phyloP scores from a whole-genome alignment of 2,329 filamentous ascomycete genomes.

The Arachnomyces sp. region DNA sequence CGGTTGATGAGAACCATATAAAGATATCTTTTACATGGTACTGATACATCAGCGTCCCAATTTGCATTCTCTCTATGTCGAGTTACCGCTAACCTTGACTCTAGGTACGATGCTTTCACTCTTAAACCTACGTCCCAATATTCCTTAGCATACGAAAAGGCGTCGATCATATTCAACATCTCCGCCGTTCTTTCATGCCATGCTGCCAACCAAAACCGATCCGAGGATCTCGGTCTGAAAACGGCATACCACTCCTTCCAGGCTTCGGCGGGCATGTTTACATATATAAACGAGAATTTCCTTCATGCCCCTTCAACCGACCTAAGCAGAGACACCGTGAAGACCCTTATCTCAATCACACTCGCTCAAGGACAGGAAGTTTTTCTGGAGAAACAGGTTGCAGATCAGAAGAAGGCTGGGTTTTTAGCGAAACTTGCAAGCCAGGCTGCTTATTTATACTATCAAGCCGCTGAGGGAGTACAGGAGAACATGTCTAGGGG shows the following conservation, averaged over 20 bases:
- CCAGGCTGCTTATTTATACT: slow-evolving; percentile 81
- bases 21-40: slow-evolving; percentile 99
- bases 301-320: slow-evolving; percentile 95
- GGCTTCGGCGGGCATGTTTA: slow-evolving; percentile 97
- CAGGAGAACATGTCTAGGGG: slow-evolving; percentile 88
- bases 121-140: slow-evolving; percentile 96
- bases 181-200: slow-evolving; percentile 94
- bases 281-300: slow-evolving; percentile 99
- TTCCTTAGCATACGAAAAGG: slow-evolving; percentile 94
- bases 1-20: slow-evolving; percentile 97
- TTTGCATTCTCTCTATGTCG: neutral
- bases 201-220: slow-evolving; percentile 83
- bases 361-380: slow-evolving; percentile 95
- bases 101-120: slow-evolving; percentile 97
- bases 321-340: slow-evolving; percentile 88
- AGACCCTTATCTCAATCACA: slow-evolving; percentile 85
- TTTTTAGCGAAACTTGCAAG: slow-evolving; percentile 87
- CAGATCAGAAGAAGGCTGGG: slow-evolving; percentile 86
- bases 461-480: slow-evolving; percentile 78
- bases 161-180: slow-evolving; percentile 99
- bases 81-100: slow-evolving; percentile 4
- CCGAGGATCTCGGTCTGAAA: slow-evolving; percentile 88
- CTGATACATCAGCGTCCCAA: slow-evolving; percentile 14
- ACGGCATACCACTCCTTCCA: slow-evolving; percentile 98
- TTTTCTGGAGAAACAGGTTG: slow-evolving; percentile 91